Conservation (phyloP, 768 basidiomycete species). For the Macrolepiota albuminosa region DNA sequence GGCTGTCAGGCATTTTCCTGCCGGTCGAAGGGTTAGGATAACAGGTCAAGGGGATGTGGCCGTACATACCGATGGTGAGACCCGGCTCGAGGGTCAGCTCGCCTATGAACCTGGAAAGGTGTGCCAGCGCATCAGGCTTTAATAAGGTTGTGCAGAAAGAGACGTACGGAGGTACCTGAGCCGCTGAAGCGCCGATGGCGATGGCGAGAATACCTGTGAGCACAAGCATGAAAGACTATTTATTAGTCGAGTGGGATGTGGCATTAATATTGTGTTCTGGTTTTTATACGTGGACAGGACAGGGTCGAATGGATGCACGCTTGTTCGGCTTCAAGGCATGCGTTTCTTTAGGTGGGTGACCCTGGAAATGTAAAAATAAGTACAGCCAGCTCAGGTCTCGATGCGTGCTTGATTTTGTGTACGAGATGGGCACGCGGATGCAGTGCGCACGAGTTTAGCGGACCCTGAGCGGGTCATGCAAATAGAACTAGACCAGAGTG, state of each 20-base stretch:
- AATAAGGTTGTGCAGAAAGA: background rate
- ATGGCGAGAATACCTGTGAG: conserved; percentile 1
- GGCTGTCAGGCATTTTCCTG: conserved; percentile 50
- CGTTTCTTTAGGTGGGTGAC: background rate
- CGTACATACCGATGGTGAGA: conserved; percentile 33
- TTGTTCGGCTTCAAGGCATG: conserved; percentile 3
- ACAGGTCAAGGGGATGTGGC: background rate
- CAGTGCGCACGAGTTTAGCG: background rate
- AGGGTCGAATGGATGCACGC: background rate
- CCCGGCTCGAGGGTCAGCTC: conserved; percentile 40
- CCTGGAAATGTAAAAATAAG: background rate
- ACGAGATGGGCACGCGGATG: background rate
- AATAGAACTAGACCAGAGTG: background rate
- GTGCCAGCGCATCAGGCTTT: background rate
- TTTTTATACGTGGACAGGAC: conserved; percentile 1
- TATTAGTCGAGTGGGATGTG: background rate
- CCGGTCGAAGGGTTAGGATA: background rate
- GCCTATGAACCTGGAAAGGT: conserved; percentile 31
- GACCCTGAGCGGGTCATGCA: background rate
- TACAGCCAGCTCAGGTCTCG: background rate
- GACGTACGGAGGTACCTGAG: conserved; percentile 23
- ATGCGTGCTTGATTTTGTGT: background rate
- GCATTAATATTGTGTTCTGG: too few relatives aligned
- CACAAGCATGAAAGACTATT: conserved; percentile 11
- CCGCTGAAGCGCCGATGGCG: conserved; percentile 18